These are phyloP conservation scores for Colletotrichum neosansevieriae DNA, from an alignment of 2,329 filamentous ascomycete species.

Conservation along the genomic window DNA sequence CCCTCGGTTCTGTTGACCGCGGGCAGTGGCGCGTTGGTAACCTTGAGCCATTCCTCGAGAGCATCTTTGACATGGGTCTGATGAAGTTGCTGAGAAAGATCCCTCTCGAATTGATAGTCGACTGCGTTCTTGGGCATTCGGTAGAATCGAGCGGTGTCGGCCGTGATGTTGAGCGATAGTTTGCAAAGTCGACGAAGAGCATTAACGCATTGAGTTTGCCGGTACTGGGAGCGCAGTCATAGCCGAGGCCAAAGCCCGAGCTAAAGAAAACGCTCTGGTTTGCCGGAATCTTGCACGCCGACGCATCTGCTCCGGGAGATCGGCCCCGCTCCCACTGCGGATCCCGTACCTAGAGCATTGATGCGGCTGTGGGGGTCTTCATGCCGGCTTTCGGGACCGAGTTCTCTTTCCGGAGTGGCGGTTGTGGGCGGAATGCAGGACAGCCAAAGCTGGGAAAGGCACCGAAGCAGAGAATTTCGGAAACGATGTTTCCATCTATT, in stretches of 20 bases:
- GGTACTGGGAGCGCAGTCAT: too few relatives aligned
- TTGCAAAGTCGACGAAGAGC: too few relatives aligned
- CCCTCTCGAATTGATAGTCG: conserved; percentile 43
- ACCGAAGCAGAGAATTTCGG: accelerated
- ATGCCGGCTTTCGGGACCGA: neutral
- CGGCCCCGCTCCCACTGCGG: neutral
- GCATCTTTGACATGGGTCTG: conserved; percentile 48
- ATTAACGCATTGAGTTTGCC: too few relatives aligned
- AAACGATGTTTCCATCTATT: accelerated
- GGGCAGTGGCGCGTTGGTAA: conserved; percentile 31
- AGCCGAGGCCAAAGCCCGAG: too few relatives aligned
- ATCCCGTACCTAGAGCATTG: neutral
- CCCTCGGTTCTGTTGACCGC: conserved; percentile 28
- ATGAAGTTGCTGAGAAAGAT: conserved; percentile 44
- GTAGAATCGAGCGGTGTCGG: conserved; percentile 43
- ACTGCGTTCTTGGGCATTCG: too few relatives aligned
- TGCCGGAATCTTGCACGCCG: conserved; percentile 44
- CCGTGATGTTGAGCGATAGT: conserved; percentile 42
- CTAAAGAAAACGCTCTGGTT: conserved; percentile 38
- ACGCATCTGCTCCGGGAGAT: conserved; percentile 3
- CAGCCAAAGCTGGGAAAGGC: neutral
- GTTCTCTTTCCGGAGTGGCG: neutral
- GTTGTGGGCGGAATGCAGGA: too few relatives aligned
- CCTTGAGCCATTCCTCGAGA: conserved; percentile 42
- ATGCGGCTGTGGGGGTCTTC: neutral